Percentiles rank a stretch among this genome's conserved stretches.
These are phyloP conservation scores for Cordyceps militaris DNA, from an alignment of 2,329 filamentous ascomycete species.

Conservation along the genomic window DNA sequence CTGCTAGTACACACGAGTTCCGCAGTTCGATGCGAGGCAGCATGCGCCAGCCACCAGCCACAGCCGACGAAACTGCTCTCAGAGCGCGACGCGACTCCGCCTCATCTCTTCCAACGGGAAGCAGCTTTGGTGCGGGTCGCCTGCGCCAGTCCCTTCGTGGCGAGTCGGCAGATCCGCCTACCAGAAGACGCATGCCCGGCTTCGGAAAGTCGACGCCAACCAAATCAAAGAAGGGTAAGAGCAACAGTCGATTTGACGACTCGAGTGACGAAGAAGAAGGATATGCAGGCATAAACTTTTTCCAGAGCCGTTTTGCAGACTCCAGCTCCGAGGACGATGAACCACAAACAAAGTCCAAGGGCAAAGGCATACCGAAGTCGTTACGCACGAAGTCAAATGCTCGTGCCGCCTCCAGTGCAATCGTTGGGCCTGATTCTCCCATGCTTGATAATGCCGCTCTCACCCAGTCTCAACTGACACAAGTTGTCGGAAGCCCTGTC, in stretches of 20 bases:
- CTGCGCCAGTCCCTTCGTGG: constrained; percentile 42
- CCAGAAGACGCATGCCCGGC: constrained; percentile 34
- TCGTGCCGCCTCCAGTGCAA: constrained; percentile 16
- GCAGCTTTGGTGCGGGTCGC: constrained; percentile 20
- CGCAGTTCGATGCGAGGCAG: constrained; percentile 62
- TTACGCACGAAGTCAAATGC: constrained; percentile 17
- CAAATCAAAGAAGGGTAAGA: constrained; percentile 33
- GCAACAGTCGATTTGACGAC: constrained; percentile 50
- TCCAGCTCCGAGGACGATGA: constrained; percentile 60
- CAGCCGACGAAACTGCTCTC: constrained; percentile 43
- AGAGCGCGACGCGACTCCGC: constrained; percentile 39
- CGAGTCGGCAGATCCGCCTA: constrained; percentile 29
- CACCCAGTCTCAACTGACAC: background rate
- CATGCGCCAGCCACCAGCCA: constrained; percentile 18
- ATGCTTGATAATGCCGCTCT: constrained; percentile 48
- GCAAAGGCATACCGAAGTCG: constrained; percentile 19
- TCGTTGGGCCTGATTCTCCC: constrained; percentile 54
- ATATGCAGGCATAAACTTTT: constrained; percentile 24
- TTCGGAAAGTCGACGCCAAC: constrained; percentile 33
- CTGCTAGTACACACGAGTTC: constrained; percentile 51
- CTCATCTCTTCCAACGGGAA: constrained; percentile 29
- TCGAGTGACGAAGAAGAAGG: constrained; percentile 54
- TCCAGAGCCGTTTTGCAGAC: constrained; percentile 58
- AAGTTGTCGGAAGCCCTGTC: constrained; percentile 24
- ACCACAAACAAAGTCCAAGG: background rate